Conservation (phyloP, 2,329 filamentous ascomycete genomes). For the Penicillium freii region DNA sequence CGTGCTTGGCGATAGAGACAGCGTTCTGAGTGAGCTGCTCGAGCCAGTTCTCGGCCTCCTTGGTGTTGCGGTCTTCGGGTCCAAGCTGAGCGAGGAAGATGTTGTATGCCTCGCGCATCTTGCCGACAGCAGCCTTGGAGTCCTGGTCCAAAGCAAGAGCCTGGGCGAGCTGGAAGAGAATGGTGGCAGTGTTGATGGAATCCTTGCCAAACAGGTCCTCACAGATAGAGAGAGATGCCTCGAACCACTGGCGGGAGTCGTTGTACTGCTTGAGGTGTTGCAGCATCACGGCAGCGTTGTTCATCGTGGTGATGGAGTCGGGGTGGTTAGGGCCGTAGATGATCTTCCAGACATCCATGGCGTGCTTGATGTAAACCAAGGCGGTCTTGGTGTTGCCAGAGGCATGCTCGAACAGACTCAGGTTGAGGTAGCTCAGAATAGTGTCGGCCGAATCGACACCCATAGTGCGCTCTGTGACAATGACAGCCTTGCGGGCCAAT, state of each 20-base stretch:
- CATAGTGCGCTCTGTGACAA: constrained; percentile 90
- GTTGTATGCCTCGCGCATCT: constrained; percentile 95
- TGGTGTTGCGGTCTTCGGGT: constrained; percentile 91
- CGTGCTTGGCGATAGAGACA: constrained; percentile 89
- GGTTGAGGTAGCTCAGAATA: constrained; percentile 90
- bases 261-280: constrained; percentile 93
- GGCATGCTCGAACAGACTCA: constrained; percentile 90
- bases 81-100: constrained; percentile 89
- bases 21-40: constrained; percentile 95
- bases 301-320: constrained; percentile 96
- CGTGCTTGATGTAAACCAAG: constrained; percentile 86
- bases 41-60: constrained; percentile 95
- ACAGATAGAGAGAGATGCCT: constrained; percentile 83
- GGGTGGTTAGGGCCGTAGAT: constrained; percentile 93
- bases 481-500: constrained; percentile 91
- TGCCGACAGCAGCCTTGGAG: constrained; percentile 82
- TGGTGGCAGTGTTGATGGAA: constrained; percentile 88
- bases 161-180: constrained; percentile 96
- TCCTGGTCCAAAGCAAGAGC: constrained; percentile 94
- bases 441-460: constrained; percentile 94
- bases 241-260: constrained; percentile 95
- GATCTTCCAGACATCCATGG: constrained; percentile 92
- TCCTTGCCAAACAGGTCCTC: constrained; percentile 85
- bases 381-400: constrained; percentile 85
- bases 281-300: constrained; percentile 98